phyloP scores from a whole-genome alignment of 257 asterid genomes.

The Scutellaria baicalensis region DNA sequence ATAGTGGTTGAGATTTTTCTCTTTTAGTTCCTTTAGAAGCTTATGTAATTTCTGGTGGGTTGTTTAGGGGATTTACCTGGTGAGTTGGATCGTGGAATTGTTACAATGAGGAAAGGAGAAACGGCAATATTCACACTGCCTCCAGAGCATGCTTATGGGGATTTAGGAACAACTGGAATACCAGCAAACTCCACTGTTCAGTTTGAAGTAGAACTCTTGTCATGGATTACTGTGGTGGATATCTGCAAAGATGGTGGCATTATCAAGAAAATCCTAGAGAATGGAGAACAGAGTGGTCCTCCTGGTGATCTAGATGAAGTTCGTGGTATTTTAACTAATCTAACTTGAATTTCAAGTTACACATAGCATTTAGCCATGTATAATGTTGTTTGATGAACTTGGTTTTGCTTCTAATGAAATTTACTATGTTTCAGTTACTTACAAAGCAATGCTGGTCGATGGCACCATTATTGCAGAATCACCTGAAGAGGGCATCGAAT shows the following conservation, averaged over 20 bases:
- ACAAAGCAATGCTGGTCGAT: conserved; percentile 43
- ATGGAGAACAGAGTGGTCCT: conserved; percentile 54
- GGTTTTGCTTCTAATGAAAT: neutral
- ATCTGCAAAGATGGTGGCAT: conserved; percentile 72
- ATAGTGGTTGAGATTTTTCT: neutral
- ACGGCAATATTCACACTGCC: conserved; percentile 47
- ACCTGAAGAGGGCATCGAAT: conserved; percentile 53
- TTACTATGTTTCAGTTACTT: conserved; percentile 38
- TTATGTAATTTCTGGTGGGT: conserved; percentile 9
- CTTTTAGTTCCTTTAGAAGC: neutral
- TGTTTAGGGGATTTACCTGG: conserved; percentile 32
- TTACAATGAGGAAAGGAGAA: conserved; percentile 70
- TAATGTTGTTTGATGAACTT: conserved; percentile 3
- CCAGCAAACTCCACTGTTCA: conserved; percentile 38
- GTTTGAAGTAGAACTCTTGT: conserved; percentile 62
- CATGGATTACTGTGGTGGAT: conserved; percentile 67
- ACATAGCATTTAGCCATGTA: neutral
- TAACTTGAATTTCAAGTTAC: neutral
- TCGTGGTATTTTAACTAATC: conserved; percentile 33
- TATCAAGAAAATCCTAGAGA: conserved; percentile 48
- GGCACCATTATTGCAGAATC: conserved; percentile 46
- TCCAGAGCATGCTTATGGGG: conserved; percentile 39
- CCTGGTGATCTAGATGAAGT: conserved; percentile 74
- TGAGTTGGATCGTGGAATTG: conserved; percentile 50
- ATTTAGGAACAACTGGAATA: conserved; percentile 26